Evolutionary conservation across 345 rosid species (phyloP).

Genomic region (Kandelia obovata): DNA sequence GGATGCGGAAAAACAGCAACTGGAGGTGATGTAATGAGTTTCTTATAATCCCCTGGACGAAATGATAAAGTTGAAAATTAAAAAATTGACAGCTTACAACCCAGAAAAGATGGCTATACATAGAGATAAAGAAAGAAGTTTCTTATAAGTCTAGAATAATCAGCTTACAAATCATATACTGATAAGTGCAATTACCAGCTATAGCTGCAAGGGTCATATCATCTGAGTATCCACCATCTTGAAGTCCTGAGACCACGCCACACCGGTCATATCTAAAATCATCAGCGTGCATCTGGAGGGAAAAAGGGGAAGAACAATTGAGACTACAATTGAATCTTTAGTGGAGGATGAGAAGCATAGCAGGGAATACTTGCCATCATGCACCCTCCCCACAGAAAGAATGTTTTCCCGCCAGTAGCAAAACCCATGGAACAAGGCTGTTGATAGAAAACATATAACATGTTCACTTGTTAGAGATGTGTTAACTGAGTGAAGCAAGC

Average conservation of each 20-base stretch:
- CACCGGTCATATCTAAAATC: constrained; percentile 86
- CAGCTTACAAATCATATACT: neutral
- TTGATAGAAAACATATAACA: constrained; percentile 23
- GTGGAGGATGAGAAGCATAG: constrained; percentile 19
- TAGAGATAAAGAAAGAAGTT: neutral
- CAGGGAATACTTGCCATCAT: constrained; percentile 69
- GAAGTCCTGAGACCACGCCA: constrained; percentile 90
- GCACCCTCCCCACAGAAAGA: constrained; percentile 99
- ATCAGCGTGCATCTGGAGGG: constrained; percentile 95
- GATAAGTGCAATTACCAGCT: constrained; percentile 54
- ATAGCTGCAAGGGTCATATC: constrained; percentile 99
- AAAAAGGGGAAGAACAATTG: constrained; percentile 17
- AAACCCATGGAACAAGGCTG: constrained; percentile 99
- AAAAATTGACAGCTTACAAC: constrained; percentile 6
- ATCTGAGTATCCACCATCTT: constrained; percentile 98
- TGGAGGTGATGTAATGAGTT: constrained; percentile 95
- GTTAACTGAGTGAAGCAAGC: constrained; percentile 11
- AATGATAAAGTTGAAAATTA: constrained; percentile 8
- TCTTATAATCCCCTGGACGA: constrained; percentile 81
- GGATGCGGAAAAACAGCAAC: constrained; percentile 99
- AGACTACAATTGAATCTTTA: constrained; percentile 13
- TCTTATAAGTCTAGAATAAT: constrained; percentile 8
- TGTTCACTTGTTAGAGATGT: constrained; percentile 1
- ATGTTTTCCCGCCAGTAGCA: constrained; percentile 97
- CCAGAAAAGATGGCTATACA: constrained; percentile 1